Evolutionary conservation across 2,329 filamentous ascomycete species (phyloP).

Genomic region (Amauroascus niger): DNA sequence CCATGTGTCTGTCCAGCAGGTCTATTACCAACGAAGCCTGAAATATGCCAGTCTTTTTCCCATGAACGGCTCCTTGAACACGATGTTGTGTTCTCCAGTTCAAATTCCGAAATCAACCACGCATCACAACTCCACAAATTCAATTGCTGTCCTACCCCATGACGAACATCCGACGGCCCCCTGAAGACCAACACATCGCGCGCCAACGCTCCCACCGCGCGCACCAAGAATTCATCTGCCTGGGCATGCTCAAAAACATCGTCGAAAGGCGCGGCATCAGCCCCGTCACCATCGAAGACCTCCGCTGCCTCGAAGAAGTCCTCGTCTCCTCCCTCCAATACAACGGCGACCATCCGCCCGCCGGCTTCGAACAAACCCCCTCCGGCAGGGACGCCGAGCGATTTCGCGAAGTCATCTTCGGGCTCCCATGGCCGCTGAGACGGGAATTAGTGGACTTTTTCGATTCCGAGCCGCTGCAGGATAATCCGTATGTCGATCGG

Average conservation of each 20-base stretch:
- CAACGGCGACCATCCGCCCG: not conserved
- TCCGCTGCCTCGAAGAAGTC: slow-evolving; percentile 4
- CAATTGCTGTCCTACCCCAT: not conserved
- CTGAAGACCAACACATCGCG: not conserved
- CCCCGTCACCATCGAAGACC: not conserved
- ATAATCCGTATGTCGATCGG: slow-evolving; percentile 3
- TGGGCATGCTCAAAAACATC: slow-evolving; percentile 10
- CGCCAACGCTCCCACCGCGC: not conserved
- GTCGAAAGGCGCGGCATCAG: not conserved
- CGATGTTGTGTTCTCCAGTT: too few relatives aligned
- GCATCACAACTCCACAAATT: too few relatives aligned
- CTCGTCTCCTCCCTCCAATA: slow-evolving; percentile 1
- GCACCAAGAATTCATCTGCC: slow-evolving; percentile 8
- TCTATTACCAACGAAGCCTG: not conserved
- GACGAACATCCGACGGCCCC: not conserved
- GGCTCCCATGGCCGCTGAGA: not conserved
- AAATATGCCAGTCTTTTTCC: not conserved
- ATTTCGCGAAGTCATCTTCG: not conserved
- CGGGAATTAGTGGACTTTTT: slow-evolving; percentile 2
- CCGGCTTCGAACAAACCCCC: not conserved
- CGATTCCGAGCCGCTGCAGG: not conserved
- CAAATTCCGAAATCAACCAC: too few relatives aligned
- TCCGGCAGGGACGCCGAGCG: not conserved
- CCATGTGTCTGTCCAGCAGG: not conserved
- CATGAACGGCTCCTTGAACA: not conserved